Evolutionary conservation across 768 basidiomycete genomes (phyloP), one percentile per base, ranked within the genome.

Genomic region (Lactarius evosmus): DNA sequence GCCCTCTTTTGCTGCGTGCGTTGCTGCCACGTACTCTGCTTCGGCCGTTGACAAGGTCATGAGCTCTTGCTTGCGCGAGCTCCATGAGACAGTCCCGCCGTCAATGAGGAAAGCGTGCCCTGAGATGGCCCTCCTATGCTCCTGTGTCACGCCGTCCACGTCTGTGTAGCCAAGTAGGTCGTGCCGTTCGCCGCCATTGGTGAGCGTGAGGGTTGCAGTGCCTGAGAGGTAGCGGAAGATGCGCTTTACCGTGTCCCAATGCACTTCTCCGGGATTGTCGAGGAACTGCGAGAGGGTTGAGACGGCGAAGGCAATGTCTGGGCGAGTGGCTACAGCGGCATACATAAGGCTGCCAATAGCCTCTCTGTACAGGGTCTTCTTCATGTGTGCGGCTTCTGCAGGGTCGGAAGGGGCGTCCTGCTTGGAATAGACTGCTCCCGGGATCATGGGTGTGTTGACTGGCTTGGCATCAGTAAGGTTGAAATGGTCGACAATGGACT

Each of bases 301-400:
- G 19, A 77, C 70, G 2, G 77, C 67, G 54, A 70, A 76, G 0
- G 72, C 56, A n/a, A 78, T 77, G 46, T 78, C 76, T 0, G 76
- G 78, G 8, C 69, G 66, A 1, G 76, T 78, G 27, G 69, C 70
- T 25, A 76, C 36, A n/a, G n/a, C n/a, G n/a, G n/a, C n/a, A n/a
- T n/a, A n/a, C n/a, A n/a, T n/a, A n/a, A n/a, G n/a, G n/a, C 36
- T 38, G 8, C 46, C 46, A 49, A 49, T 49, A 19, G 22, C 22
- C 46, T 49, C 22, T 7, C 46, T 16, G 46, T 49, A 49, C 19
- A 19, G 46, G 6, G 19, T n/a, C 6, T 16, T 7, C 46, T 49
- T 49, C 46, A 49, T 60, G 30, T n/a, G 19, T 7, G 30, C 29
- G 5, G 34, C 19, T 12, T 60, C 49, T 8, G 4, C 32, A 14